A percentile compares a stretch with the other conserved stretches of the same genome.
Conservation (phyloP, 2,329 filamentous ascomycete species). For the Trematosphaeria pertusa region DNA sequence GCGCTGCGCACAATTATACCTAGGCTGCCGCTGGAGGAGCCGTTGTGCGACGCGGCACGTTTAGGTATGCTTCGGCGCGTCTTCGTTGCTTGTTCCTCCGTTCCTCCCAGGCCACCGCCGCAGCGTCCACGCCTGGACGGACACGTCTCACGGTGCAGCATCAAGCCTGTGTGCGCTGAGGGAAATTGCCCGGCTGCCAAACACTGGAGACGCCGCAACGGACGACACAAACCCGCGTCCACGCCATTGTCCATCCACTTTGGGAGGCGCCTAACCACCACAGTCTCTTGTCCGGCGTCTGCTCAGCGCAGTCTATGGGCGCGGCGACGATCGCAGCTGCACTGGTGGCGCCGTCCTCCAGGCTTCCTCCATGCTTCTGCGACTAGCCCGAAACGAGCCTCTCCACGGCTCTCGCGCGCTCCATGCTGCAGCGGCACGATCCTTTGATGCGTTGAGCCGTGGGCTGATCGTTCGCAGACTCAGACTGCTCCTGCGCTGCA, state of each 20-base stretch:
- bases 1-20: too few species aligned
- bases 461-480: neutral
- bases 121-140: neutral
- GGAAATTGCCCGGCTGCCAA: neutral
- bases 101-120: neutral
- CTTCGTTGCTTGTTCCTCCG: constrained; percentile 11
- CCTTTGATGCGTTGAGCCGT: neutral
- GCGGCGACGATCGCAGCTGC: constrained; percentile 3
- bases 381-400: neutral
- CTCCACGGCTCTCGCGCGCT: constrained; percentile 4
- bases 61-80: constrained; percentile 7
- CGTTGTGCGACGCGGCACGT: neutral
- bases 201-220: too few species aligned
- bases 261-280: neutral
- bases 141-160: constrained; percentile 3
- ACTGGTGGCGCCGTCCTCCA: constrained; percentile 4
- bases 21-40: too few species aligned
- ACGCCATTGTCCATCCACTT: too few species aligned
- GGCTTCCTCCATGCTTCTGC: neutral
- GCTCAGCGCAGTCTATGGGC: neutral
- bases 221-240: too few species aligned
- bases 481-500: too few species aligned
- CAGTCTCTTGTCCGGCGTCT: neutral
- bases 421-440: constrained; percentile 1
- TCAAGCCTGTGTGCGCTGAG: neutral